phyloP scores from a whole-genome alignment of 257 asterid species.

The Osmanthus fragrans region DNA sequence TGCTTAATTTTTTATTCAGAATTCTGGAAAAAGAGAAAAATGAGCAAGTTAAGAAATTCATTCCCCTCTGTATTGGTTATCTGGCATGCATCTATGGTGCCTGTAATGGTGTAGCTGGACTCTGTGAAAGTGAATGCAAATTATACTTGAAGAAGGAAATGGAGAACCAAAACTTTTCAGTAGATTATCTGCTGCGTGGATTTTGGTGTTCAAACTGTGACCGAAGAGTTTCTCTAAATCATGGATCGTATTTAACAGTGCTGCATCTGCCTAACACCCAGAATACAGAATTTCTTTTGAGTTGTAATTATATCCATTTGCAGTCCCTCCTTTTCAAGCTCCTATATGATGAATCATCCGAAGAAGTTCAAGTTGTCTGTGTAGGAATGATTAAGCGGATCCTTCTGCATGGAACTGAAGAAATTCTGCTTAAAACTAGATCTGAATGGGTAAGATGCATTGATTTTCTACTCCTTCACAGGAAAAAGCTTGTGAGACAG shows the following conservation, averaged over 20 bases:
- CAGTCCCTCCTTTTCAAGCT: conserved; percentile 77
- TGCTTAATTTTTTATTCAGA: conserved; percentile 46
- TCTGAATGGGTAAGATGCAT: conserved; percentile 76
- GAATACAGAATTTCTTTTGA: conserved; percentile 29
- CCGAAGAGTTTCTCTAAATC: conserved; percentile 30
- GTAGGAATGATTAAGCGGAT: conserved; percentile 65
- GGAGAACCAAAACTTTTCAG: conserved; percentile 38
- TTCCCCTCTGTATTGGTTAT: conserved; percentile 69
- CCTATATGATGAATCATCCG: conserved; percentile 70
- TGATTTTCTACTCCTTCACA: conserved; percentile 67
- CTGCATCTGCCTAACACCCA: conserved; percentile 34
- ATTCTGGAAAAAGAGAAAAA: conserved; percentile 55
- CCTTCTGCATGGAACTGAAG: conserved; percentile 74
- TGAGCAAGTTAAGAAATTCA: conserved; percentile 63
- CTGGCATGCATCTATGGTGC: conserved; percentile 83
- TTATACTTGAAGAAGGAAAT: conserved; percentile 50
- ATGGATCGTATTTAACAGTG: conserved; percentile 38
- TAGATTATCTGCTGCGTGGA: conserved; percentile 54
- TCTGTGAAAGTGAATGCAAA: conserved; percentile 49
- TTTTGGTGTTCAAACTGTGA: conserved; percentile 92
- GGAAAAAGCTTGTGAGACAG: conserved; percentile 71
- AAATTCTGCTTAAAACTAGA: conserved; percentile 59
- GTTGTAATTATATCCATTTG: conserved; percentile 51
- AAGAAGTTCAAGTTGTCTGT: conserved; percentile 86
- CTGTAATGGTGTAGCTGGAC: conserved; percentile 37